Percentiles rank a stretch among this genome's conserved stretches.
phyloP scores from a whole-genome alignment of 345 rosid species.

The Euclidium syriacum region DNA sequence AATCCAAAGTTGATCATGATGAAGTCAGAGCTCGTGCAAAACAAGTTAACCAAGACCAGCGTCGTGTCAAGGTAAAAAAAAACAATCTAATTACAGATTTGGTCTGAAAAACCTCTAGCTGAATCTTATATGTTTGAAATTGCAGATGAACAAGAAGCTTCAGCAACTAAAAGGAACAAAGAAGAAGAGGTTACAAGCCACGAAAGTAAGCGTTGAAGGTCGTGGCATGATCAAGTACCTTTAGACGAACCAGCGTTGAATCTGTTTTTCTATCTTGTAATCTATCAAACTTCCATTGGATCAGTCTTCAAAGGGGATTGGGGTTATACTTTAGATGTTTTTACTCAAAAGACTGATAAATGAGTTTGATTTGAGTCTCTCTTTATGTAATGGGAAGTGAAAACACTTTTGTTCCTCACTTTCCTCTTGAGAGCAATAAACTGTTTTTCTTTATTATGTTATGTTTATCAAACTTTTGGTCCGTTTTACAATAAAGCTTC shows the following conservation, averaged over 20 bases:
- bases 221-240: slow-evolving; percentile 96
- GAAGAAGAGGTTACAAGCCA: slow-evolving; percentile 88
- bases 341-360: not conserved
- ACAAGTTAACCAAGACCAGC: slow-evolving; percentile 80
- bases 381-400: slow-evolving; percentile 5
- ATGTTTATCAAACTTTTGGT: slow-evolving; percentile 1
- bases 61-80: slow-evolving; percentile 70
- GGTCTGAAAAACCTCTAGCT: not conserved
- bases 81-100: not conserved
- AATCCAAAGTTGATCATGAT: slow-evolving; percentile 91
- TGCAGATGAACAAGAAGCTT: slow-evolving; percentile 91
- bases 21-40: slow-evolving; percentile 82
- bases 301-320: slow-evolving; percentile 16
- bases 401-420: slow-evolving; percentile 2
- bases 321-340: slow-evolving; percentile 13
- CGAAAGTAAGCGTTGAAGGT: slow-evolving; percentile 91
- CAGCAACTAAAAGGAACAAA: slow-evolving; percentile 95
- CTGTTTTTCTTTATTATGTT: not conserved
- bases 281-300: slow-evolving; percentile 9
- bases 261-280: slow-evolving; percentile 5
- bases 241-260: slow-evolving; percentile 22
- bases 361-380: slow-evolving; percentile 11
- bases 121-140: not conserved
- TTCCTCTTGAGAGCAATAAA: not conserved
- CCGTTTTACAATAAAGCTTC: not conserved